A percentile compares a stretch with the other conserved stretches of the same genome.
Conservation (phyloP, 371 early-diverging fungal species). For the Funneliformis caledonium region DNA sequence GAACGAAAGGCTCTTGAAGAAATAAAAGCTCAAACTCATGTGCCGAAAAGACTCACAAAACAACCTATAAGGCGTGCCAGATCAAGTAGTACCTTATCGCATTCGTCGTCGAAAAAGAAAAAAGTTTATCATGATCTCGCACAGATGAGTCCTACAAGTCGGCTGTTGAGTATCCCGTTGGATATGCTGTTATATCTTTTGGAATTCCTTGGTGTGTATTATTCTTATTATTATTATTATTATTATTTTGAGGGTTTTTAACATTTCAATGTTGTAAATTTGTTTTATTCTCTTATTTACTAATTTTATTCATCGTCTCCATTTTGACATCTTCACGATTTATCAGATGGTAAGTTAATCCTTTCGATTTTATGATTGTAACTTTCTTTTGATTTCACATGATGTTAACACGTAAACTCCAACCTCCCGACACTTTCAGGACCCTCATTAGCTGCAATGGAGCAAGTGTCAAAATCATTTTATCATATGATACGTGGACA, state of each 20-base stretch:
- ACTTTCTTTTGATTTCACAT: background rate
- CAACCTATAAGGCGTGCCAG: background rate
- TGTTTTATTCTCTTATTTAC: too few relatives aligned
- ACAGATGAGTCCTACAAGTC: background rate
- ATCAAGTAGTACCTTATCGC: background rate
- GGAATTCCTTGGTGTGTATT: slow-evolving; percentile 33
- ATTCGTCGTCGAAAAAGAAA: slow-evolving; percentile 3
- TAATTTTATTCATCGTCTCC: too few relatives aligned
- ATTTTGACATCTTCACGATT: too few relatives aligned
- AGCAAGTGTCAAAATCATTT: slow-evolving; percentile 23
- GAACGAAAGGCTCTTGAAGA: slow-evolving; percentile 29
- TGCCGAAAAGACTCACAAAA: slow-evolving; percentile 33
- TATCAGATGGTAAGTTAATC: background rate
- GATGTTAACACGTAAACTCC: background rate
- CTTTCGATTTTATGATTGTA: background rate
- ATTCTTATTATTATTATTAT: background rate
- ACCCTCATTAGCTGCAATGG: slow-evolving; percentile 34
- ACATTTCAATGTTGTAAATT: background rate
- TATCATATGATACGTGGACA: slow-evolving; percentile 26
- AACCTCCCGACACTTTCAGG: background rate
- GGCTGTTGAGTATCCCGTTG: slow-evolving; percentile 25
- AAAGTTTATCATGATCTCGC: slow-evolving; percentile 3
- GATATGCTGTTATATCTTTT: slow-evolving; percentile 34
- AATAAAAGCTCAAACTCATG: slow-evolving; percentile 1
- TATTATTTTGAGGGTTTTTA: background rate